Evolutionary conservation across 495 filamentous ascomycete species (phyloP), one percentile per base, ranked within the genome.

Genomic region (Hypoxylon cercidicola): DNA sequence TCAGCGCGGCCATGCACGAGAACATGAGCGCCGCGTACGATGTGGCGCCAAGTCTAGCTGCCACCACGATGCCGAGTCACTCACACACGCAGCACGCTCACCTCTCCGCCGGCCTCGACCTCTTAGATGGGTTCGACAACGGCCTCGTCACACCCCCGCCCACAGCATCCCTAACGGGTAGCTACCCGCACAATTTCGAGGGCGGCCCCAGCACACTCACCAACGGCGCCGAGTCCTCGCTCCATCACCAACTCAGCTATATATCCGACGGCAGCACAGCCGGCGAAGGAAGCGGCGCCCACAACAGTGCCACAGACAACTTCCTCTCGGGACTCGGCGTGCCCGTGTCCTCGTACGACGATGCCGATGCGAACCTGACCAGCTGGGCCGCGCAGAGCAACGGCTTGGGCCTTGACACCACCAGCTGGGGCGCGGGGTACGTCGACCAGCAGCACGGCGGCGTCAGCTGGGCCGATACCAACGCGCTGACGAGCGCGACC

Each of bases 1-100:
- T 81, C 20, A 70, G 63, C 37, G 77, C 79, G 0, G 69, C 62
- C 28, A 81, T 81, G 77, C 76, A 72, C 52, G 81, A 83, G 58
- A 79, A 78, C 47, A 76, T 81, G 41, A 73, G 75, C 44, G 58
- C 75, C 1, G 74, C 75, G 4, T 81, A 78, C 70, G 74, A 77
- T 4, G 43, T 55, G 1, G 37, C 54, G 15, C 55, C 62, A 2
- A 40, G 43, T 13, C 28, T 47, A 0, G 20, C 40, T 7, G 30
- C 55, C 1, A 54, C 49, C 1, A 54, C 66, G 4, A 12, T 68
- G 18, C 58, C 71, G 7, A 48, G 64, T n/a, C 55, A 72, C 15
- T 25, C 54, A 6, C 68, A 63, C 23, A 25, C 63, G n/a, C 55
- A 55, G 0, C 62, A 69, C 16, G 39, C 53, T 0, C 66, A 67